Base-by-base conservation (phyloP, 2,329 filamentous ascomycete species). In the Tolypocladium pustulatum region DNA sequence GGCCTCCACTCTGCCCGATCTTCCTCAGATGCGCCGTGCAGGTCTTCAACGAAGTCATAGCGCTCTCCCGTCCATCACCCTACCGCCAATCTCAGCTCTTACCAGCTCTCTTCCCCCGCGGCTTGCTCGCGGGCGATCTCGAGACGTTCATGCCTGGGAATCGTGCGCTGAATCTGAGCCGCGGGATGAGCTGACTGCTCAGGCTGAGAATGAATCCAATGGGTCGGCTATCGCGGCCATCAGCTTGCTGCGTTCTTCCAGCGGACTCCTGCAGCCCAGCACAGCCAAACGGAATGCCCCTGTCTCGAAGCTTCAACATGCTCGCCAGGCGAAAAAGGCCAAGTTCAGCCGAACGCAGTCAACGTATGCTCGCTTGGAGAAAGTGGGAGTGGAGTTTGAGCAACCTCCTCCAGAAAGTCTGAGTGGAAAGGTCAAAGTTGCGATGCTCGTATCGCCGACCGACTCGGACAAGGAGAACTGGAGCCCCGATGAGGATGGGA, bases 391-490 rank as follows among this genome's bases (percentile, higher is more conserved):
- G 38, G 68, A 73, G 27, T 34, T 62, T 10, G 67, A 65, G 32
- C 72, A 68, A 54, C 58, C 20, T 9, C 49, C 60, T 40, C 62
- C 65, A 25, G 62, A 64, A 60, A 64, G 64, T 37, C 63, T 61
- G 36, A 54, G 58, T 13, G 59, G 68, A 32, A 74, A 73, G 59
- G 71, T 74, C 55, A 78, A 77, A 60, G 67, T 75, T 20, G 71
- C 71, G 6, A 71, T 72, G 66, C 64, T 76, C 52, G 66, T 72
- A 13, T 76, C 72, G 30, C 69, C 72, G 8, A 62, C 71, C 55
- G 92, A 96, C 67, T 96, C 91, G 1, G 93, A 97, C 71, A 97
- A 97, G 75, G 93, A 97, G 75, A 97, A 97, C 69, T 95, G 91
- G 82, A 83, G 77, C 67, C 86, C 78, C 1, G 78, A 77, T 62